Percentiles rank a stretch among this genome's conserved stretches.
phyloP scores from a whole-genome alignment of 2,329 filamentous ascomycete species.

The Trichoderma sp. region DNA sequence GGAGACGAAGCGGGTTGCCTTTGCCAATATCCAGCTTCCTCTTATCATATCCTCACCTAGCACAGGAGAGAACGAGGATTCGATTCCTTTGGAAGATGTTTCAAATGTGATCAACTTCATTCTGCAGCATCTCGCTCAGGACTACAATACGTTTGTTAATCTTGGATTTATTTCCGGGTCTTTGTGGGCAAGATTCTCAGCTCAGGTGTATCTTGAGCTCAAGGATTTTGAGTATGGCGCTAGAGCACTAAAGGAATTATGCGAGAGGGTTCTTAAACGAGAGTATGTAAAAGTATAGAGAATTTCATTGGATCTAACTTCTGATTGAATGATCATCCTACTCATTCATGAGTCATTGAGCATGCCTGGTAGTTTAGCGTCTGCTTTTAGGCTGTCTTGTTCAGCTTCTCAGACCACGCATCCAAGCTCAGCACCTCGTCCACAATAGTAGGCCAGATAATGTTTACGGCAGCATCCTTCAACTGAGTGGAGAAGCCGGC shows the following conservation, averaged over 20 bases:
- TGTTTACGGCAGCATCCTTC: conserved; percentile 11
- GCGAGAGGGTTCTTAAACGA: background rate
- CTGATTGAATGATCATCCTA: background rate
- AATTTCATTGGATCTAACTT: background rate
- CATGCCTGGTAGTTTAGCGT: background rate
- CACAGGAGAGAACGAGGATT: background rate
- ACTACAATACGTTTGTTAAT: conserved; percentile 4
- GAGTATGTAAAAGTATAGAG: background rate
- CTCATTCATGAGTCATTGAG: background rate
- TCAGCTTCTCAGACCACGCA: background rate
- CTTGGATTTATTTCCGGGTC: conserved; percentile 1
- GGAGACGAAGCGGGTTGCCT: conserved; percentile 1
- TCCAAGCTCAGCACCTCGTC: background rate
- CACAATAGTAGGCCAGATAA: conserved; percentile 19
- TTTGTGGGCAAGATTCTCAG: conserved; percentile 2
- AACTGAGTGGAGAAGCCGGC: conserved; percentile 13
- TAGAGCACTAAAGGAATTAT: background rate
- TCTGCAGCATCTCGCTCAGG: background rate
- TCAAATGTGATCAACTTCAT: background rate
- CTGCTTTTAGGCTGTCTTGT: background rate
- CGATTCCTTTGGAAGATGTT: background rate
- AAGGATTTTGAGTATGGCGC: conserved; percentile 1
- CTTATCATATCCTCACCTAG: background rate
- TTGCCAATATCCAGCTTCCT: conserved; percentile 11
- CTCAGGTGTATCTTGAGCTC: conserved; percentile 9